Base-by-base conservation (phyloP, 257 asterid genomes). In the Apocynum venetum region DNA sequence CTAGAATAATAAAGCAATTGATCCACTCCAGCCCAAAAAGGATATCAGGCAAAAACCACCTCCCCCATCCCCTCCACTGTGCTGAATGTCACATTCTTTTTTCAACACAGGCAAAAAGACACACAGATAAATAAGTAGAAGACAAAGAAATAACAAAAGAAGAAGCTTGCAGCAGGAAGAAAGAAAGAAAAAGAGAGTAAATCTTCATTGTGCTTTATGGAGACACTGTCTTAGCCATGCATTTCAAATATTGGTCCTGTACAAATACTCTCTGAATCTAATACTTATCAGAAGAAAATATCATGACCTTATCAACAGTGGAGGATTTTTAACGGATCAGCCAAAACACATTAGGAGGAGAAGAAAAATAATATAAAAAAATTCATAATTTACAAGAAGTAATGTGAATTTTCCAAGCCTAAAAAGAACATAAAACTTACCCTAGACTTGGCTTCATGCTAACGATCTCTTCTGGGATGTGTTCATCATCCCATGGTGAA, bases 401-500 rank as follows among this genome's bases (percentile, higher is more conserved):
- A 52, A 52, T 17, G 53, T 56, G 40, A 68, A 20, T 17, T 40
- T 9, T 41, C 36, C 59, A 5, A 20, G 55, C 17, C n/a, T 47
- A 19, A 47, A 19, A 7, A 3, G 10, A 14, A 69, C 8, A 15
- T 10, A 44, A 55, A 67, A 55, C 43, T 79, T 92, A 92, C 98
- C 97, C 97, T 59, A 97, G 97, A 87, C 61, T 86, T 78, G 98
- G 96, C 88, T 84, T 87, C 77, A 76, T 61, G 78, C 82, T 85
- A 77, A 94, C 86, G 78, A 92, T 91, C 82, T 94, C 97, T 87
- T 94, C 97, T 13, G 98, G 98, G 67, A 94, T 92, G 78, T 76
- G 83, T 75, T 94, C 97, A 60, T 94, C 97, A 73, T 89, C 93
- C 98, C 98, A 94, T 38, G 89, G 94, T 73, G 86, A 83, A 83